Percentiles rank a stretch among this genome's conserved stretches.
Conservation (phyloP, 1,139 yeast species). For the Blastobotrys ciferrii region DNA sequence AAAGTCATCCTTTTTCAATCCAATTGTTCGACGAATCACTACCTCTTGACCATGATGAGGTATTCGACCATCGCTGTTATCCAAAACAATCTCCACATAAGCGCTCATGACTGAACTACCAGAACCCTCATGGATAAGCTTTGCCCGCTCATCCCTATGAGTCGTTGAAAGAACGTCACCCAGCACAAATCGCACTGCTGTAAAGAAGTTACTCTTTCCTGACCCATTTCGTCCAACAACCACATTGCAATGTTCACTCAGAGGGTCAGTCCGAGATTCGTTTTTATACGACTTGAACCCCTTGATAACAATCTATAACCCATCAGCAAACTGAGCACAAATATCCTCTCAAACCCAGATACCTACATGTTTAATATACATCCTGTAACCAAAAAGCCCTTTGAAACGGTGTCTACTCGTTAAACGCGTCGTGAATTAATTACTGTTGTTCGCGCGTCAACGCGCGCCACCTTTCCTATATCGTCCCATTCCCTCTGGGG, state of each 20-base stretch:
- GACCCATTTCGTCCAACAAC: constrained; percentile 94
- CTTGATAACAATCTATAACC: constrained; percentile 62
- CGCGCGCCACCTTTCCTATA: too few relatives aligned
- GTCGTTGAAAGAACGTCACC: constrained; percentile 88
- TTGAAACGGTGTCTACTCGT: too few relatives aligned
- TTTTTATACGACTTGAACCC: constrained; percentile 95
- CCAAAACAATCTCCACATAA: constrained; percentile 85
- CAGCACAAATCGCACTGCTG: constrained; percentile 89
- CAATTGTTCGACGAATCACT: constrained; percentile 80
- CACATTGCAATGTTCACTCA: constrained; percentile 83
- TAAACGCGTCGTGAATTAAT: too few relatives aligned
- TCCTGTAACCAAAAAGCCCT: constrained; percentile 2
- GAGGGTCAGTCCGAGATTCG: constrained; percentile 69
- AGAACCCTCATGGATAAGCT: constrained; percentile 77
- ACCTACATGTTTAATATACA: constrained; percentile 24
- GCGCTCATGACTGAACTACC: constrained; percentile 87
- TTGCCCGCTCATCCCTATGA: constrained; percentile 86
- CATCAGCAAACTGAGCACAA: neutral
- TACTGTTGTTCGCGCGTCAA: too few relatives aligned
- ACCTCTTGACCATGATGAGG: constrained; percentile 68
- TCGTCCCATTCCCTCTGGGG: too few relatives aligned
- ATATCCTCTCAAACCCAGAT: neutral
- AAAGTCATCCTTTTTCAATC: constrained; percentile 83
- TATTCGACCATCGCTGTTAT: constrained; percentile 73
- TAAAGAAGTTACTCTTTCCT: constrained; percentile 93